Evolutionary conservation across 768 basidiomycete genomes (phyloP).

Genomic region (Suillus spraguei): DNA sequence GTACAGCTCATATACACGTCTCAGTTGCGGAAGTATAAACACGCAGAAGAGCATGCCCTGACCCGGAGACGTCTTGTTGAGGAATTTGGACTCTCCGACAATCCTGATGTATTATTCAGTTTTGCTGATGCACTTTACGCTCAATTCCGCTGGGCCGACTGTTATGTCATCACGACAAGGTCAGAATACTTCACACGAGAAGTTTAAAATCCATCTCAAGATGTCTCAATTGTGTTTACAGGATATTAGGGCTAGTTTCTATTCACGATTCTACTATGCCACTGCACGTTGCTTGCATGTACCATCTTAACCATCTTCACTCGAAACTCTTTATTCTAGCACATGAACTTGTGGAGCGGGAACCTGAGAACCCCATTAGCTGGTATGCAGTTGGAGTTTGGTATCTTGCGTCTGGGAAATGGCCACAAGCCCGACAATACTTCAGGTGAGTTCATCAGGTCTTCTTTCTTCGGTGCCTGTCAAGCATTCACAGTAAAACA

Average conservation of each 20-base stretch:
- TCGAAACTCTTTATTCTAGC: conserved; percentile 95
- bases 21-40: conserved; percentile 88
- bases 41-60: conserved; percentile 77
- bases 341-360: conserved; percentile 92
- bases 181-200: conserved; percentile 28
- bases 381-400: conserved; percentile 99
- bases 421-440: conserved; percentile 90
- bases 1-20: conserved; percentile 92
- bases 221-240: conserved; percentile 30
- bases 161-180: conserved; percentile 86
- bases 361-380: conserved; percentile 89
- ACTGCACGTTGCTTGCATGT: conserved; percentile 97
- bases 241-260: conserved; percentile 83
- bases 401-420: conserved; percentile 88
- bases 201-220: conserved; percentile 5
- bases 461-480: conserved; percentile 6
- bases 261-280: conserved; percentile 91
- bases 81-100: conserved; percentile 84
- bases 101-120: conserved; percentile 89
- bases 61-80: conserved; percentile 80
- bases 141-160: conserved; percentile 92
- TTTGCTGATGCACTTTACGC: conserved; percentile 90
- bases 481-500: conserved; percentile 69
- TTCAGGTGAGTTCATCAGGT: conserved; percentile 70
- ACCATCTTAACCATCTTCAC: conserved; percentile 88